Evolutionary conservation across 306 rosid genomes (phyloP).

Genomic region (Canavalia ensiformis): DNA sequence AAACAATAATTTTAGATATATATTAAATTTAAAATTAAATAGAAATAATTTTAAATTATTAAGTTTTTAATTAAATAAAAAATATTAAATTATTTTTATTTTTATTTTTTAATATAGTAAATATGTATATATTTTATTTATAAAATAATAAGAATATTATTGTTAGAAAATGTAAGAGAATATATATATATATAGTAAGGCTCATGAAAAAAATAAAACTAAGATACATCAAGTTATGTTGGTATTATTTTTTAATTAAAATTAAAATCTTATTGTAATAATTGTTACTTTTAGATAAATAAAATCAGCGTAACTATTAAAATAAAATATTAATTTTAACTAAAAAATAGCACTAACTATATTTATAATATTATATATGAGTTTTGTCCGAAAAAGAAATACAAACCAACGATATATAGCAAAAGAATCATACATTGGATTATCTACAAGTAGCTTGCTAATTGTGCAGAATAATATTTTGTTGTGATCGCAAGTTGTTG

Average conservation of each 20-base stretch:
- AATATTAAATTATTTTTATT: no score
- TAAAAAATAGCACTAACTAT: no score
- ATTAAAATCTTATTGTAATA: background rate
- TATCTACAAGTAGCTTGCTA: background rate
- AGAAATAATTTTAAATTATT: no score
- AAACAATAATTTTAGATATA: background rate
- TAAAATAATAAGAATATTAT: no score
- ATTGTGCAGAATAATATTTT: constrained; percentile 9
- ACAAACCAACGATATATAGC: constrained; percentile 9
- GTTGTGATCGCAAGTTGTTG: background rate
- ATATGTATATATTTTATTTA: no score
- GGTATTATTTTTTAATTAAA: background rate
- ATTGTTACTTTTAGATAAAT: background rate
- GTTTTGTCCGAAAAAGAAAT: constrained; percentile 11
- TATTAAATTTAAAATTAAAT: no score
- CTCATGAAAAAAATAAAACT: no score
- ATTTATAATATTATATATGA: no score
- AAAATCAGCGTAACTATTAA: background rate
- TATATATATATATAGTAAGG: no score
- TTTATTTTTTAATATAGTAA: no score
- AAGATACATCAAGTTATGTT: background rate
- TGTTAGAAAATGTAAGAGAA: no score
- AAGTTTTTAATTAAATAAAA: no score
- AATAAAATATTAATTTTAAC: background rate
- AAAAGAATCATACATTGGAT: background rate